phyloP scores from a whole-genome alignment of 2,329 filamentous ascomycete species.

The Cladorrhinum sp. region DNA sequence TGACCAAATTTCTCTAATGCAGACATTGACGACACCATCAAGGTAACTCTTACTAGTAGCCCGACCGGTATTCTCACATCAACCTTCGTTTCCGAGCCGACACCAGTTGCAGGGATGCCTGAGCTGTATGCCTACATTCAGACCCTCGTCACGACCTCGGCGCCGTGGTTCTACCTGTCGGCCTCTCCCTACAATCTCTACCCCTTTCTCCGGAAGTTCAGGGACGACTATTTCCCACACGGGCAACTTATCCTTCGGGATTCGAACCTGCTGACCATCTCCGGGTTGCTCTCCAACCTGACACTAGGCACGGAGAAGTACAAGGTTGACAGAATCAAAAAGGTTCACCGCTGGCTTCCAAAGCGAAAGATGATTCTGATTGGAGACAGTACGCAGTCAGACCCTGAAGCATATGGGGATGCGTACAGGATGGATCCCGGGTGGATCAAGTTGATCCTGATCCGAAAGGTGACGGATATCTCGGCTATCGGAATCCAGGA shows the following conservation, averaged over 20 bases:
- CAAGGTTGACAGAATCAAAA: conserved; percentile 76
- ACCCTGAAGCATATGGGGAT: conserved; percentile 77
- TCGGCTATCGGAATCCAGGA: conserved; percentile 65
- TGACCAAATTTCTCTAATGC: background rate
- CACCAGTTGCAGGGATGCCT: conserved; percentile 76
- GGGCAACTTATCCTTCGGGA: conserved; percentile 85
- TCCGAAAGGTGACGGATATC: conserved; percentile 77
- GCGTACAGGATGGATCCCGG: conserved; percentile 62
- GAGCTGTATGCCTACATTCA: conserved; percentile 71
- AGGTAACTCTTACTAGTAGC: conserved; percentile 78
- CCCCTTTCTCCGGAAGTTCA: conserved; percentile 75
- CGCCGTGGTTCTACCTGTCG: conserved; percentile 89
- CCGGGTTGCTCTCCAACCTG: conserved; percentile 73
- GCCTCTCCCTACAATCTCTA: conserved; percentile 95
- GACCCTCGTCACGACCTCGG: conserved; percentile 48
- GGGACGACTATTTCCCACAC: conserved; percentile 65
- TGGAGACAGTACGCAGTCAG: conserved; percentile 87
- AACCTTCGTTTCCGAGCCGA: conserved; percentile 76
- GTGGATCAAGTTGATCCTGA: conserved; percentile 82
- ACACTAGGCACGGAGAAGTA: conserved; percentile 81
- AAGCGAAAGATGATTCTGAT: conserved; percentile 76
- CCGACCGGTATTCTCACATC: conserved; percentile 76
- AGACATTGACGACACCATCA: conserved; percentile 96
- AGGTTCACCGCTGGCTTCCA: conserved; percentile 77
- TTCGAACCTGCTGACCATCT: conserved; percentile 79